Evolutionary conservation across 495 filamentous ascomycete genomes (phyloP).

Genomic region (Pyronema omphalodes): DNA sequence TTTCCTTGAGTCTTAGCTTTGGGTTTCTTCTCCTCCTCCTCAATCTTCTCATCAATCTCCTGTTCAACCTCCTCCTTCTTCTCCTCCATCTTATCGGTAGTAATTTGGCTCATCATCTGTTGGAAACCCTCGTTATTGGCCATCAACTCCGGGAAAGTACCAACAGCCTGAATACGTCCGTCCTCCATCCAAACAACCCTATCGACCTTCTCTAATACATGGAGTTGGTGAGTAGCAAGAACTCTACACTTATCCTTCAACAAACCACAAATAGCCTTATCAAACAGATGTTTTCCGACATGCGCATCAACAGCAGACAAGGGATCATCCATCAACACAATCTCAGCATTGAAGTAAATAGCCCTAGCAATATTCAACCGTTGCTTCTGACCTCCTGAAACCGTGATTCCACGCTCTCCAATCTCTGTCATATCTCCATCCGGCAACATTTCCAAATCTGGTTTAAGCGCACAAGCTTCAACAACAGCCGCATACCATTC

Average conservation of each 20-base stretch:
- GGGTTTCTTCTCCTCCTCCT: conserved; percentile 29
- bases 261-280: conserved; percentile 79
- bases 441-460: conserved; percentile 59
- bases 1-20: conserved; percentile 37
- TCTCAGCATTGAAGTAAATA: conserved; percentile 67
- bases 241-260: conserved; percentile 78
- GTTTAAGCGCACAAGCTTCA: conserved; percentile 48
- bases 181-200: conserved; percentile 81
- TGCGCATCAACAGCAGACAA: conserved; percentile 71
- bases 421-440: conserved; percentile 56
- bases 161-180: conserved; percentile 62
- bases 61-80: conserved; percentile 23
- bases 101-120: conserved; percentile 65
- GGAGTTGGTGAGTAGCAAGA: conserved; percentile 84
- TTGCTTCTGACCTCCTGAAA: conserved; percentile 73
- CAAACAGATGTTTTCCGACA: conserved; percentile 86
- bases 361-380: conserved; percentile 68
- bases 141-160: conserved; percentile 79
- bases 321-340: conserved; percentile 72
- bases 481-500: conserved; percentile 45
- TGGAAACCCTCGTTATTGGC: conserved; percentile 51
- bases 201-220: conserved; percentile 78
- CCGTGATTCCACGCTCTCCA: conserved; percentile 62
- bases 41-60: conserved; percentile 24
- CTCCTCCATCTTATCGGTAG: conserved; percentile 46